Evolutionary conservation across 176 grass and related monocot species (phyloP), one percentile per base, ranked within the genome.

Genomic region (Echinochloa phyllopogon): DNA sequence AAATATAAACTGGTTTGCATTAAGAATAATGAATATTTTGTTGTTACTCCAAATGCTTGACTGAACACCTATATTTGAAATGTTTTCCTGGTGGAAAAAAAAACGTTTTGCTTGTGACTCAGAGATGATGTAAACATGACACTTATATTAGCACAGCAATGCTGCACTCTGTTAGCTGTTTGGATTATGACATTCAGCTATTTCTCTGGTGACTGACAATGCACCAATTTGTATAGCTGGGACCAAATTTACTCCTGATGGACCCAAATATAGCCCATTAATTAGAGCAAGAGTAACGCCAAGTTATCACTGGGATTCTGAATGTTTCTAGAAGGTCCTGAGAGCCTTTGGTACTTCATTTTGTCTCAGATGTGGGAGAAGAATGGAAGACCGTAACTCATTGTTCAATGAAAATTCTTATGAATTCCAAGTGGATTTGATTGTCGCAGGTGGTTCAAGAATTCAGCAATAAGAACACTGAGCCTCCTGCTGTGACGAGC

Each of bases 401-500:
- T 36, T 78, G 0, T 9, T 44, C n/a, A 1, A 78, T 4, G 55
- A 64, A 59, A 81, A 25, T 44, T 12, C 0, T 59, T 33, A 51
- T 57, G 83, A 10, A 53, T 65, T 60, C 6, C 13, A 52, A 51
- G 33, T 69, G 69, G 43, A 42, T 81, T 25, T 87, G 79, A 51
- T 83, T 41, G 53, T 71, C 3, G 24, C 80, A 98, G 93, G 96
- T 69, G 14, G 96, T 98, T 62, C 47, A 95, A 83, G 89, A 93
- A 85, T 98, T 92, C 83, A 92, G 82, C 84, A 88, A 74, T 69
- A 84, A 68, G 63, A 87, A 83, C 7, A 16, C 48, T 13, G 85
- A 87, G 36, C 36, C 69, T 74, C 40, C 52, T 16, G 1, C 41
- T 52, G 27, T 20, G 13, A 72, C 72, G 13, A 84, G 27, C 8